Evolutionary conservation across 2,329 filamentous ascomycete genomes (phyloP).

Genomic region (Stagonosporopsis chrysanthemi): DNA sequence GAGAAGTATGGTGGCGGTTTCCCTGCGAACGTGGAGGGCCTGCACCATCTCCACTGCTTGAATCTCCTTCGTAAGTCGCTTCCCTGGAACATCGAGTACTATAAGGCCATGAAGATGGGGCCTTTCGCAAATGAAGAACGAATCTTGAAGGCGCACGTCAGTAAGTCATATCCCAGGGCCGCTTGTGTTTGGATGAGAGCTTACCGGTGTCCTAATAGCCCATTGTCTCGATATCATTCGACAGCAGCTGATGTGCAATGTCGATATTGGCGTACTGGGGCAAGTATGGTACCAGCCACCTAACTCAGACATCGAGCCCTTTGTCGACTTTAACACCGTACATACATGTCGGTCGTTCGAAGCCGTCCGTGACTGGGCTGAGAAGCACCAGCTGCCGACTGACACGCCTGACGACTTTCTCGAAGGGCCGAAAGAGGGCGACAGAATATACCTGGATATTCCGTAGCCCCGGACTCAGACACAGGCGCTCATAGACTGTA

Average conservation of each 20-base stretch:
- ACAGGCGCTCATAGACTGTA: background rate
- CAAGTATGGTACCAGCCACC: slow-evolving; percentile 66
- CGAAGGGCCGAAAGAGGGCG: slow-evolving; percentile 47
- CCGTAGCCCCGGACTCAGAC: slow-evolving; percentile 17
- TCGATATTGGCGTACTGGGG: slow-evolving; percentile 66
- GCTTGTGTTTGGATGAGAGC: background rate
- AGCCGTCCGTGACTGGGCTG: slow-evolving; percentile 61
- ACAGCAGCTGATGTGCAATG: slow-evolving; percentile 69
- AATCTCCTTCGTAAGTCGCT: slow-evolving; percentile 67
- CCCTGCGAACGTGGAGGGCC: slow-evolving; percentile 63
- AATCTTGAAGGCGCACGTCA: slow-evolving; percentile 64
- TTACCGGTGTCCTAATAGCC: slow-evolving; percentile 28
- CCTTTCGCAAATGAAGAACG: slow-evolving; percentile 64
- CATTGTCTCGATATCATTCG: slow-evolving; percentile 70
- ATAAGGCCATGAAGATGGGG: slow-evolving; percentile 58
- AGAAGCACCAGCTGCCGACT: slow-evolving; percentile 58
- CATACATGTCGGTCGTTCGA: slow-evolving; percentile 68
- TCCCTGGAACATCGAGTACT: slow-evolving; percentile 67
- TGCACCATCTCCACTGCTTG: slow-evolving; percentile 67
- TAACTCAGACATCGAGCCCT: slow-evolving; percentile 57
- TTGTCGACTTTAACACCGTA: slow-evolving; percentile 68
- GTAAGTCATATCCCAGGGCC: slow-evolving; percentile 51
- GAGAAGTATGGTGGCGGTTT: slow-evolving; percentile 67
- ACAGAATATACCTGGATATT: slow-evolving; percentile 37
- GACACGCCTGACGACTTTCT: slow-evolving; percentile 51